These are phyloP conservation scores for Aspergillus taichungensis DNA, from an alignment of 495 filamentous ascomycete genomes.

Conservation along the genomic window DNA sequence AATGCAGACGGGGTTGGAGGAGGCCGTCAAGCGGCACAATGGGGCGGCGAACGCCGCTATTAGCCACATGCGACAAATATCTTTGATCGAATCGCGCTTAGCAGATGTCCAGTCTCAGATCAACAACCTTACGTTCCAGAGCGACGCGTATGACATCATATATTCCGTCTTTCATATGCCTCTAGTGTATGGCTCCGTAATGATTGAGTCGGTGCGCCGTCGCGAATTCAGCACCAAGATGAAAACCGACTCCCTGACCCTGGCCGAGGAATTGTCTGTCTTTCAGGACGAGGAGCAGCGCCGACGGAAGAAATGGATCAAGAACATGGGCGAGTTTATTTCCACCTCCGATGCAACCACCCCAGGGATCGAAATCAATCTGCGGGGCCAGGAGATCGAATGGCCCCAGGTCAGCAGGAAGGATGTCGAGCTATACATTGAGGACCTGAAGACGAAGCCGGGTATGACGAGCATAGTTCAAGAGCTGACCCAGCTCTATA, in stretches of 20 bases:
- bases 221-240: conserved; percentile 89
- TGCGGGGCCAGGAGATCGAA: conserved; percentile 66
- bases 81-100: conserved; percentile 64
- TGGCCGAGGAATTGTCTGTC: conserved; percentile 84
- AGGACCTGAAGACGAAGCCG: conserved; percentile 37
- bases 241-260: conserved; percentile 66
- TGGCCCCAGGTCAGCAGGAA: conserved; percentile 62
- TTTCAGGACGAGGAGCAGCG: conserved; percentile 87
- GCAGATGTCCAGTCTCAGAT: conserved; percentile 61
- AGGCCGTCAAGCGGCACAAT: conserved; percentile 57
- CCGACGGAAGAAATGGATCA: conserved; percentile 83
- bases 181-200: conserved; percentile 76
- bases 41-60: conserved; percentile 48
- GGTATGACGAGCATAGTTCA: conserved; percentile 32
- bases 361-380: conserved; percentile 74
- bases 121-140: conserved; percentile 58
- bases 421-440: conserved; percentile 48
- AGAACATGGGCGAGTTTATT: conserved; percentile 55
- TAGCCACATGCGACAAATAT: conserved; percentile 69
- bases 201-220: conserved; percentile 76
- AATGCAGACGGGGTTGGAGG: conserved; percentile 62
- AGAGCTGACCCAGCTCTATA: conserved; percentile 60
- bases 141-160: conserved; percentile 67
- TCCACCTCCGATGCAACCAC: conserved; percentile 55
- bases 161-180: conserved; percentile 71